A percentile compares a stretch with the other conserved stretches of the same genome.
Conservation (phyloP, 2,329 filamentous ascomycete species). For the Xenoacremonium recifei region DNA sequence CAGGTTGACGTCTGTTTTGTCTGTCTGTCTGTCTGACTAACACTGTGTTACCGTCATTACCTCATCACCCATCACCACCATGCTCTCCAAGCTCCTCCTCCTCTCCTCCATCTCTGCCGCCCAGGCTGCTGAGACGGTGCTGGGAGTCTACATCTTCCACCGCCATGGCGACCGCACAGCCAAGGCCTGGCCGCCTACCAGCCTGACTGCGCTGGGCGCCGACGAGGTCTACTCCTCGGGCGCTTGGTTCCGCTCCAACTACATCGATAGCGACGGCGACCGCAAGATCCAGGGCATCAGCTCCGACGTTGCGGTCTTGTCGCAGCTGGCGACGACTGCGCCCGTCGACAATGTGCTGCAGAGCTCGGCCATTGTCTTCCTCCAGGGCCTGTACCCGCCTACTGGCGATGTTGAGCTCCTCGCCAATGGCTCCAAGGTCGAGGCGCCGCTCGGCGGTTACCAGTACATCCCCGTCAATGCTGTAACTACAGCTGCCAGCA, state of each 20-base stretch:
- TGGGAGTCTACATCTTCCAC: slow-evolving; percentile 84
- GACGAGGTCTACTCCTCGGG: slow-evolving; percentile 71
- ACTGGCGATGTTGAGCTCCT: slow-evolving; percentile 62
- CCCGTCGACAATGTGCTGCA: slow-evolving; percentile 77
- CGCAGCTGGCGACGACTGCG: slow-evolving; percentile 70
- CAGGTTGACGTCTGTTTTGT: too few species aligned
- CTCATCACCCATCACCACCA: too few species aligned
- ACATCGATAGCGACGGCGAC: slow-evolving; percentile 61
- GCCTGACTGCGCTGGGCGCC: slow-evolving; percentile 78
- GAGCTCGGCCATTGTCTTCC: slow-evolving; percentile 74
- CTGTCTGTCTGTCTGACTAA: too few species aligned
- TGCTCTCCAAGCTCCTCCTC: too few species aligned
- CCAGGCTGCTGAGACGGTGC: slow-evolving; percentile 60
- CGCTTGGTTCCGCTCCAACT: slow-evolving; percentile 72
- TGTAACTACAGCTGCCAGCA: slow-evolving; percentile 53
- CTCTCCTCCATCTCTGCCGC: slow-evolving; percentile 37
- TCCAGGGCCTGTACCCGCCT: slow-evolving; percentile 86
- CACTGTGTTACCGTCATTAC: too few species aligned
- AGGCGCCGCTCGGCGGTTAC: slow-evolving; percentile 73
- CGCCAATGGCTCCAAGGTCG: slow-evolving; percentile 65
- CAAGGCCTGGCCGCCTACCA: slow-evolving; percentile 69
- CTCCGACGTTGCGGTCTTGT: slow-evolving; percentile 61
- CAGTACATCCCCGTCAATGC: slow-evolving; percentile 77
- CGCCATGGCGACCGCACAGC: slow-evolving; percentile 87
- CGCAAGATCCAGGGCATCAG: slow-evolving; percentile 66